These are phyloP conservation scores for Linderina pennispora DNA, from an alignment of 192 early-diverging fungal genomes.

Conservation along the genomic window DNA sequence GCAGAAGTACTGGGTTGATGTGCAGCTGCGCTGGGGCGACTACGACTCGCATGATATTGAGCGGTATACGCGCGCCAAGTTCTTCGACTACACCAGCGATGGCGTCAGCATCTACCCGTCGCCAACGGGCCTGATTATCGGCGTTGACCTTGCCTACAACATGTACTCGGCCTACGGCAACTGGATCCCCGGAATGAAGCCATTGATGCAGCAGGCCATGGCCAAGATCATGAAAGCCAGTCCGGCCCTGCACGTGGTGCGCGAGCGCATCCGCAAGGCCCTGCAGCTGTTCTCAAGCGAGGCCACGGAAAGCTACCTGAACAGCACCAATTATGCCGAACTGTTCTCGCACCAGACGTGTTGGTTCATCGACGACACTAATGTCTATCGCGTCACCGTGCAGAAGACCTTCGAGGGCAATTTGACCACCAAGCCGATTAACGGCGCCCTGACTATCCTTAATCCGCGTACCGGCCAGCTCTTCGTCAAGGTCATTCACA, in stretches of 20 bases:
- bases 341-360: conserved; percentile 97
- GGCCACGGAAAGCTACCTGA: conserved; percentile 96
- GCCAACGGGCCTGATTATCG: conserved; percentile 93
- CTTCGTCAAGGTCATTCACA: conserved; percentile 99
- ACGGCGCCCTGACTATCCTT: conserved; percentile 98
- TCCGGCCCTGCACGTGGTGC: conserved; percentile 92
- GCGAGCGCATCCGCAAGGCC: conserved; percentile 98
- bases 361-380: conserved; percentile 99
- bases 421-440: conserved; percentile 96
- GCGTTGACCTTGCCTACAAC: conserved; percentile 95
- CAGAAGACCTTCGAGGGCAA: conserved; percentile 99
- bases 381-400: conserved; percentile 98
- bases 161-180: conserved; percentile 92
- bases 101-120: conserved; percentile 99
- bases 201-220: conserved; percentile 94
- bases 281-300: conserved; percentile 98
- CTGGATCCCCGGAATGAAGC: conserved; percentile 99
- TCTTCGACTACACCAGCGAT: conserved; percentile 96
- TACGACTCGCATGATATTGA: conserved; percentile 99
- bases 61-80: conserved; percentile 96
- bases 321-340: conserved; percentile 92
- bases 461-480: conserved; percentile 98
- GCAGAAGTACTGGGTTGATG: conserved; percentile 97
- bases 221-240: conserved; percentile 99
- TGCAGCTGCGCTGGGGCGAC: conserved; percentile 97